Percentiles rank a stretch among this genome's conserved stretches.
Evolutionary conservation across 164 flowering plant genomes (phyloP).

Genomic region (Aristolochia fimbriata): DNA sequence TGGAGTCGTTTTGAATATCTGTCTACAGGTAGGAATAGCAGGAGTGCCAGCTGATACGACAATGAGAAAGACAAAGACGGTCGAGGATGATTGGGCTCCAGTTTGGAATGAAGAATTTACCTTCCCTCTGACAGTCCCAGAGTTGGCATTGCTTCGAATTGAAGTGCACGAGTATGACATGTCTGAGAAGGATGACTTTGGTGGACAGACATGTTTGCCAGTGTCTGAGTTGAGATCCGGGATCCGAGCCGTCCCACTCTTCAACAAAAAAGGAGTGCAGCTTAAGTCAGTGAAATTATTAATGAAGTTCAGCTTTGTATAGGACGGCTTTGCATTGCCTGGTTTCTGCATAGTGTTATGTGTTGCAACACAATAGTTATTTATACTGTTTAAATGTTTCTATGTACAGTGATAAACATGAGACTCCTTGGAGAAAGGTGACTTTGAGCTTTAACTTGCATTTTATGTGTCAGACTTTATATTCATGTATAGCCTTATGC

Average conservation of each 20-base stretch:
- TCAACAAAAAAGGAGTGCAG: conserved; percentile 24
- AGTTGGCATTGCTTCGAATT: conserved; percentile 40
- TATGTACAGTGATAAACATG: too few relatives aligned
- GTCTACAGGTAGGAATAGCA: conserved; percentile 39
- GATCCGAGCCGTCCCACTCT: conserved; percentile 43
- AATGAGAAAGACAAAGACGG: conserved; percentile 25
- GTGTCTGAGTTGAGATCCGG: conserved; percentile 29
- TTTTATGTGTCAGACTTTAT: too few relatives aligned
- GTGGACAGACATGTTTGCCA: conserved; percentile 38
- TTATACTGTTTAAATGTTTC: too few relatives aligned
- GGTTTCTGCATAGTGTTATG: too few relatives aligned
- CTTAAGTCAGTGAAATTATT: conserved; percentile 35
- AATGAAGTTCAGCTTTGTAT: conserved; percentile 29
- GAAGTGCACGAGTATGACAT: conserved; percentile 44
- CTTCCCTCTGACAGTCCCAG: conserved; percentile 38
- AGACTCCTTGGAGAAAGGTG: too few relatives aligned
- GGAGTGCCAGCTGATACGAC: conserved; percentile 34
- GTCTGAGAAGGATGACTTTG: conserved; percentile 44
- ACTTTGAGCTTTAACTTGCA: too few relatives aligned
- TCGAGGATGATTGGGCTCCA: conserved; percentile 24
- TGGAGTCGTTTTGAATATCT: not conserved
- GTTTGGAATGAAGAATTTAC: conserved; percentile 34
- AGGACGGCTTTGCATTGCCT: not conserved
- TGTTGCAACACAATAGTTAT: too few relatives aligned
- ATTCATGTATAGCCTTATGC: too few relatives aligned